These are phyloP conservation scores for Cymbopogon citratus DNA, from an alignment of 176 grass and related monocot genomes.

Conservation along the genomic window DNA sequence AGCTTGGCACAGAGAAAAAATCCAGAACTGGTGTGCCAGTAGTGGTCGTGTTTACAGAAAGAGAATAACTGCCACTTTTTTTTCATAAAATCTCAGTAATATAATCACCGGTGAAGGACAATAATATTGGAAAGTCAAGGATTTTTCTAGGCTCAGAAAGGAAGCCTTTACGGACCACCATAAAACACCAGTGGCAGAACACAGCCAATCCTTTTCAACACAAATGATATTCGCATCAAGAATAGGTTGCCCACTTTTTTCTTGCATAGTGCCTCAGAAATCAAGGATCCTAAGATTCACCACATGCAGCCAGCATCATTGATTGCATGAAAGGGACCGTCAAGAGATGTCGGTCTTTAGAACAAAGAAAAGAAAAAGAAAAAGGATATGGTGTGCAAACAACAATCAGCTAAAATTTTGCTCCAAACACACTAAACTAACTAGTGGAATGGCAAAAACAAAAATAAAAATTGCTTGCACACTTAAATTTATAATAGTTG, in stretches of 20 bases:
- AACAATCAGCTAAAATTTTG: not conserved
- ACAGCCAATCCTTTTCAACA: conserved; percentile 3
- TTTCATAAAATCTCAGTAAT: not conserved
- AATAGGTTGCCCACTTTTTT: conserved; percentile 10
- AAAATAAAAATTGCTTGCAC: conserved; percentile 12
- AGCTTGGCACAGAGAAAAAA: not conserved
- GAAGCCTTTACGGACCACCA: not conserved
- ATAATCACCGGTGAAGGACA: not conserved
- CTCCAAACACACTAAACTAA: not conserved
- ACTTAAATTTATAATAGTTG: not conserved
- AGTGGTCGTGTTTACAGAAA: not conserved
- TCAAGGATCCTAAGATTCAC: conserved; percentile 29
- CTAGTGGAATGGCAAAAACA: not conserved
- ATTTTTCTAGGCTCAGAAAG: not conserved
- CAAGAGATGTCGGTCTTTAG: not conserved
- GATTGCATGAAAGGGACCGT: conserved; percentile 20
- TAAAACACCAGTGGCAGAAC: not conserved
- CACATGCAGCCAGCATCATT: not conserved
- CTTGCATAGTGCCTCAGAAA: conserved; percentile 10
- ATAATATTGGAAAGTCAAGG: not conserved
- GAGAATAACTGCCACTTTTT: not conserved
- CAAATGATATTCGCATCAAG: conserved; percentile 16
- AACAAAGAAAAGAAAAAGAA: not conserved
- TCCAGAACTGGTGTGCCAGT: not conserved
- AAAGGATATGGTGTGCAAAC: conserved; percentile 3